Conservation (phyloP, 805 yeast species). For the Ogataea glucozyma region DNA sequence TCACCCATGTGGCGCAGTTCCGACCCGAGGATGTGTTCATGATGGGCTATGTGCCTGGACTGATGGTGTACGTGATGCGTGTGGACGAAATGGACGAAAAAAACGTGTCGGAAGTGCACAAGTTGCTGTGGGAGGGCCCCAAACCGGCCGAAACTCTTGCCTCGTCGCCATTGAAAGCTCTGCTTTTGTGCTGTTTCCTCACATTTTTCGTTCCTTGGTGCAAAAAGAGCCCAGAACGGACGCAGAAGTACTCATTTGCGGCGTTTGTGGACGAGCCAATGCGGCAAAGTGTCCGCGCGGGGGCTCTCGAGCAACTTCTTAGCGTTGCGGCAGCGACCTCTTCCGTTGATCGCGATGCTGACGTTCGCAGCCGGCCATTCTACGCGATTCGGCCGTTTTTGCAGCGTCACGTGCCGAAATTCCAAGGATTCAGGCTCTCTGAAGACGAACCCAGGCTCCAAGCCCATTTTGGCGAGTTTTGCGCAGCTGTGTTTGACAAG, state of each 20-base stretch:
- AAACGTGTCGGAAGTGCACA: conserved; percentile 42
- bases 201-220: conserved; percentile 69
- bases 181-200: conserved; percentile 52
- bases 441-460: no score
- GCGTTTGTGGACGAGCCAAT: conserved; percentile 54
- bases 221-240: conserved; percentile 50
- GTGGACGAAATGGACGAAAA: conserved; percentile 38
- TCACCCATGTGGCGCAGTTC: conserved; percentile 49
- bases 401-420: conserved; percentile 63
- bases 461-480: conserved; percentile 36
- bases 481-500: conserved; percentile 45
- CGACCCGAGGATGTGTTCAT: conserved; percentile 63
- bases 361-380: conserved; percentile 33
- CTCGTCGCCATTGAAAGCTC: conserved; percentile 48
- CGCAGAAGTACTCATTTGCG: conserved; percentile 47
- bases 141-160: conserved; percentile 44
- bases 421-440: no score
- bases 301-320: conserved; percentile 70
- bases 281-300: conserved; percentile 56
- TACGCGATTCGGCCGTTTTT: conserved; percentile 68
- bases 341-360: conserved; percentile 12
- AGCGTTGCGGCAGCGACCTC: conserved; percentile 61
- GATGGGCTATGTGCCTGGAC: conserved; percentile 63
- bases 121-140: conserved; percentile 38
- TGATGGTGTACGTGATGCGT: conserved; percentile 46